A percentile compares a stretch with the other conserved stretches of the same genome.
phyloP scores from a whole-genome alignment of 768 basidiomycete species.

The Hysterangium stoloniferum region DNA sequence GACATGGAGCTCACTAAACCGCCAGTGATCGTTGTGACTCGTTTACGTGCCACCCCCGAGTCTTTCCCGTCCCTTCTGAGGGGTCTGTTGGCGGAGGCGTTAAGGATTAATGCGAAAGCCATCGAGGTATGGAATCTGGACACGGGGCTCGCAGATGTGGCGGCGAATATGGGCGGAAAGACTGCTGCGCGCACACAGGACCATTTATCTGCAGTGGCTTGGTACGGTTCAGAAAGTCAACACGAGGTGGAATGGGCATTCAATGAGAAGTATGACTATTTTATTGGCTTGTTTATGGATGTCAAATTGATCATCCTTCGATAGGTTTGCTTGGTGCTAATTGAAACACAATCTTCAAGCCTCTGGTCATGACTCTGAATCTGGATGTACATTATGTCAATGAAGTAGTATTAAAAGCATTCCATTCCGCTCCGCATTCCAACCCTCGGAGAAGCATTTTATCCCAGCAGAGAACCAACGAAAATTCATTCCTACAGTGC shows the following conservation, averaged over 20 bases:
- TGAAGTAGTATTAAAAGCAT: too few relatives aligned
- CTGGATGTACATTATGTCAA: too few relatives aligned
- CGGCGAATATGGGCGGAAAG: slow-evolving; percentile 24
- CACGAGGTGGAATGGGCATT: slow-evolving; percentile 36
- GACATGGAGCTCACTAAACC: slow-evolving; percentile 26
- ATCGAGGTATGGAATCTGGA: slow-evolving; percentile 46
- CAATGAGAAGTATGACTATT: slow-evolving; percentile 37
- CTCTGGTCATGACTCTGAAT: too few relatives aligned
- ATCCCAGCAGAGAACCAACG: too few relatives aligned
- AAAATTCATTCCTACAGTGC: too few relatives aligned
- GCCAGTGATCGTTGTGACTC: slow-evolving; percentile 36
- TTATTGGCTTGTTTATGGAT: not conserved
- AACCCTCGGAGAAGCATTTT: too few relatives aligned
- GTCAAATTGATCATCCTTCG: not conserved
- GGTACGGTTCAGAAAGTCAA: slow-evolving; percentile 36
- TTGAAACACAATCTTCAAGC: too few relatives aligned
- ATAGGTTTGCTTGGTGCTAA: slow-evolving; percentile 38
- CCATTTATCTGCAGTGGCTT: slow-evolving; percentile 39
- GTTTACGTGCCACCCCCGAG: slow-evolving; percentile 26
- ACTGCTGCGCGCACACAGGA: slow-evolving; percentile 27
- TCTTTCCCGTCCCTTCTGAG: slow-evolving; percentile 30
- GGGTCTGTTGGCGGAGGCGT: slow-evolving; percentile 29
- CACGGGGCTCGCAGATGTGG: slow-evolving; percentile 23
- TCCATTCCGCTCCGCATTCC: too few relatives aligned
- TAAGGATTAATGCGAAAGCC: slow-evolving; percentile 24